Conservation (phyloP, 805 yeast species). For the Yamadazyma ubonensis region DNA sequence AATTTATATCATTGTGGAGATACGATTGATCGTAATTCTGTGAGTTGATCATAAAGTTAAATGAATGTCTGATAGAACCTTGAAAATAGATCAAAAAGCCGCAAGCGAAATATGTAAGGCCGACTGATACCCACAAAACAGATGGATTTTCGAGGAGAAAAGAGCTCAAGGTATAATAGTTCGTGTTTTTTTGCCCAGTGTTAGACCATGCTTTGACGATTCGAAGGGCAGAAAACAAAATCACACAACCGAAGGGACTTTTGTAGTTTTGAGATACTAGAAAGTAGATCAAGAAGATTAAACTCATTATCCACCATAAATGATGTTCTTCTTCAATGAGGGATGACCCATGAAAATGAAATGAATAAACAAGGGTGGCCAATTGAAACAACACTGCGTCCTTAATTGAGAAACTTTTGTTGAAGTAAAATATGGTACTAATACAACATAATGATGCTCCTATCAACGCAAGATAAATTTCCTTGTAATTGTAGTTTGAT, state of each 20-base stretch:
- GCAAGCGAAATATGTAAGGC: slow-evolving; percentile 35
- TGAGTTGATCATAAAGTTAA: slow-evolving; percentile 13
- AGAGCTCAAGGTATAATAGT: slow-evolving; percentile 36
- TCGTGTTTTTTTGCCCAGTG: slow-evolving; percentile 80
- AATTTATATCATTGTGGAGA: slow-evolving; percentile 15
- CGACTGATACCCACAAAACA: slow-evolving; percentile 49
- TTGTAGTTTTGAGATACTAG: slow-evolving; percentile 3
- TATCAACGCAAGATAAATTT: slow-evolving; percentile 39
- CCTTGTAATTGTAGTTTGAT: slow-evolving; percentile 64
- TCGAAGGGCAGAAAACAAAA: slow-evolving; percentile 44
- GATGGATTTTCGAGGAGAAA: slow-evolving; percentile 33
- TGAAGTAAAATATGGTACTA: slow-evolving; percentile 23
- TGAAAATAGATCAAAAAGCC: slow-evolving; percentile 22
- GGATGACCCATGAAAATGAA: slow-evolving; percentile 76
- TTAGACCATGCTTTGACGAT: slow-evolving; percentile 80
- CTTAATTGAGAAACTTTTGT: slow-evolving; percentile 8
- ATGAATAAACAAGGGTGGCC: slow-evolving; percentile 38
- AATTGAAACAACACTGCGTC: slow-evolving; percentile 10
- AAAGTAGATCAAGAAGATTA: slow-evolving; percentile 16
- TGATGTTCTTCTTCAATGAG: slow-evolving; percentile 95
- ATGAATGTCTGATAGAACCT: slow-evolving; percentile 22
- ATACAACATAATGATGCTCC: slow-evolving; percentile 30
- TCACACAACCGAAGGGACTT: slow-evolving; percentile 8
- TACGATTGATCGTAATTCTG: slow-evolving; percentile 26
- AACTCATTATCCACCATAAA: slow-evolving; percentile 73